These are phyloP conservation scores for Eimeria sp. DNA, from an alignment of 169 alveolate species.

Conservation along the genomic window DNA sequence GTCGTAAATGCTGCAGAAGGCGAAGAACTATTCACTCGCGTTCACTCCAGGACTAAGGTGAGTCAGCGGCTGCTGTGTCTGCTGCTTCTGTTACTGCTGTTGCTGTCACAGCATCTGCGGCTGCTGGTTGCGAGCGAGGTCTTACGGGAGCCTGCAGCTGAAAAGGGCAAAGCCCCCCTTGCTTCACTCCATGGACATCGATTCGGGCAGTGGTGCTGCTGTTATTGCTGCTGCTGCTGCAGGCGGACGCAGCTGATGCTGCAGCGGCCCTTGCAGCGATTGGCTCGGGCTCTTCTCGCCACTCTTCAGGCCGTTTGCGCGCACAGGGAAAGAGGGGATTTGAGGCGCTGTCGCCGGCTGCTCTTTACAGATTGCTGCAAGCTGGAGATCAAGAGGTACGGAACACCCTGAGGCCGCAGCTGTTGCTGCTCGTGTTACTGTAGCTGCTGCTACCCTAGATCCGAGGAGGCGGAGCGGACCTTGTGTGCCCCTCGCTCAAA, in stretches of 20 bases:
- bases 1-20: slow-evolving; percentile 25
- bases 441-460: neutral
- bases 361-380: slow-evolving; percentile 49
- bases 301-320: slow-evolving; percentile 47
- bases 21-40: slow-evolving; percentile 42
- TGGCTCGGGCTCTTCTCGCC: slow-evolving; percentile 40
- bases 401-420: neutral
- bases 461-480: too few relatives aligned
- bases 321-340: slow-evolving; percentile 59
- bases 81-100: neutral
- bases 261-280: slow-evolving; percentile 38
- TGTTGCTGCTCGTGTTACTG: neutral
- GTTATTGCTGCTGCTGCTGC: slow-evolving; percentile 35
- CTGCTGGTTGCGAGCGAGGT: too few relatives aligned
- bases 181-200: too few relatives aligned
- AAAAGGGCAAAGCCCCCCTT: neutral
- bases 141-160: neutral
- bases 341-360: slow-evolving; percentile 55
- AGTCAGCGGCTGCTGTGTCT: neutral
- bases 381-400: slow-evolving; percentile 41
- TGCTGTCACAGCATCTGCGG: neutral
- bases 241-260: slow-evolving; percentile 50
- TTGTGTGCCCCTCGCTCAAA: neutral
- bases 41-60: slow-evolving; percentile 48
- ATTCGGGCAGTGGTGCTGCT: slow-evolving; percentile 41